These are phyloP conservation scores for Hamiltosporidium tvaerminnensis DNA, from an alignment of 371 early-diverging fungal species.

Conservation along the genomic window DNA sequence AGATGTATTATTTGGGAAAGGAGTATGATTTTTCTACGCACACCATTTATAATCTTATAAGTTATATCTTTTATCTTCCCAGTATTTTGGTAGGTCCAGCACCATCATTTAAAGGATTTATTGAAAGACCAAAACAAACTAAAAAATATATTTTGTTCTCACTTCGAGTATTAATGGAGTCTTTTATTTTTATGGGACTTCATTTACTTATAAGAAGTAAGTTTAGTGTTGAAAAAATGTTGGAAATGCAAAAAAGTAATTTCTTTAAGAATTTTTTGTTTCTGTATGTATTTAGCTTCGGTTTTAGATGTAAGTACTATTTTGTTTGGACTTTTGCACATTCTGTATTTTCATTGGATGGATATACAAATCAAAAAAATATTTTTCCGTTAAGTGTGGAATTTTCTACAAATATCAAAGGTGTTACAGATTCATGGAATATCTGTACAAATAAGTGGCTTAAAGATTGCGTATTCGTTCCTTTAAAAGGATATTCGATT, in stretches of 20 bases:
- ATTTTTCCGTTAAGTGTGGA: conserved; percentile 36
- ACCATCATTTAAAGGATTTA: not conserved
- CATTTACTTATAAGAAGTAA: not conserved
- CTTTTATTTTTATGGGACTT: not conserved
- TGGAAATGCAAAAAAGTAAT: not conserved
- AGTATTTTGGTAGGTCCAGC: not conserved
- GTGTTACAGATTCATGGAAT: conserved; percentile 35
- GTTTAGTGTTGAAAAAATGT: not conserved
- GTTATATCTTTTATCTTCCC: not conserved
- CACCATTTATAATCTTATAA: not conserved
- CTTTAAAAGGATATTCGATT: conserved; percentile 10
- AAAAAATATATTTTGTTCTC: not conserved
- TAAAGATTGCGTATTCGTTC: conserved; percentile 31
- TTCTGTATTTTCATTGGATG: conserved; percentile 20
- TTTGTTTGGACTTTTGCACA: conserved; percentile 39
- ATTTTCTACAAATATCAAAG: conserved; percentile 24
- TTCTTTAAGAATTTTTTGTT: not conserved
- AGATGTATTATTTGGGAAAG: not conserved
- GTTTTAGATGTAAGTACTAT: conserved; percentile 28
- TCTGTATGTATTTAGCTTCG: conserved; percentile 24
- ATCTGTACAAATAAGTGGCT: conserved; percentile 27
- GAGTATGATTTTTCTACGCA: not conserved
- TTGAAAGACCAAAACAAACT: not conserved
- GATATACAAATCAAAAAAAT: conserved; percentile 16
- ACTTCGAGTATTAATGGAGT: not conserved